These are phyloP conservation scores for Diutina neorugosa DNA, from an alignment of 1,139 yeast genomes.

Conservation along the genomic window DNA sequence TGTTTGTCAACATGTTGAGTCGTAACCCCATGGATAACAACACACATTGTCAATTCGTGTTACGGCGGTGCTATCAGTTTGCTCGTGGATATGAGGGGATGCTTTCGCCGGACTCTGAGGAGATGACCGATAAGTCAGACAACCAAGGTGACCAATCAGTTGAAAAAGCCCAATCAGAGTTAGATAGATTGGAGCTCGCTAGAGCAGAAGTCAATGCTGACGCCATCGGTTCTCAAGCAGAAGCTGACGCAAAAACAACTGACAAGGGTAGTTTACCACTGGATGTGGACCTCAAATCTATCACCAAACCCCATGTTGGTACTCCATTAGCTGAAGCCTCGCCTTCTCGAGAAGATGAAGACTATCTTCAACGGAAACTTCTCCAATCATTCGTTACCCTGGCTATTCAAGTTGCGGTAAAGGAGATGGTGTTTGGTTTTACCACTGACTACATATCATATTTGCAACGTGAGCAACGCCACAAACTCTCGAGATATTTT, in stretches of 20 bases:
- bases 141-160: background rate
- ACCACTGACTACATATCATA: slow-evolving; percentile 15
- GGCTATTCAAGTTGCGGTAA: background rate
- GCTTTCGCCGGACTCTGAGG: slow-evolving; percentile 24
- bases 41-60: slow-evolving; percentile 23
- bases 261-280: slow-evolving; percentile 14
- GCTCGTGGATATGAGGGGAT: slow-evolving; percentile 52
- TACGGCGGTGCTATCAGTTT: slow-evolving; percentile 53
- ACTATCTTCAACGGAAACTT: slow-evolving; percentile 35
- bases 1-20: slow-evolving; percentile 32
- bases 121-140: slow-evolving; percentile 14
- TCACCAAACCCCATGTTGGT: background rate
- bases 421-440: slow-evolving; percentile 11
- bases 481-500: slow-evolving; percentile 9
- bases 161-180: background rate
- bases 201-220: background rate
- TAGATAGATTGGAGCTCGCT: background rate
- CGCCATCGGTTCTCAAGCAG: background rate
- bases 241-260: background rate
- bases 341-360: slow-evolving; percentile 31
- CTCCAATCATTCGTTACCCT: slow-evolving; percentile 12
- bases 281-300: background rate
- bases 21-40: background rate
- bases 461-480: slow-evolving; percentile 10
- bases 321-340: background rate